Evolutionary conservation across 1,139 yeast species (phyloP).

Genomic region (Saccharomycopsis hybrid): DNA sequence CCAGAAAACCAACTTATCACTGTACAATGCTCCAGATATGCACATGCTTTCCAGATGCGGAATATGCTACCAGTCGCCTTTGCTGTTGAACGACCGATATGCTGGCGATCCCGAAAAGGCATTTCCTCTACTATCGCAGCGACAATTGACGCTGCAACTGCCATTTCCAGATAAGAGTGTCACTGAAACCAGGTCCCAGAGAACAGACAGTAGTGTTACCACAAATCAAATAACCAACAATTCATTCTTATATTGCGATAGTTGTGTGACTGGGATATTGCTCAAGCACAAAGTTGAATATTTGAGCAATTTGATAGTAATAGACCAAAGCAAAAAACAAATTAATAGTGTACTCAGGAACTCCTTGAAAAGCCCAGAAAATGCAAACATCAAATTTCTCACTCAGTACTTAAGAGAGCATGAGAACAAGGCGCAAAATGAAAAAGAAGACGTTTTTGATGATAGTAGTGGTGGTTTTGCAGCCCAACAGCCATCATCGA

Average conservation of each 20-base stretch:
- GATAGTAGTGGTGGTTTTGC: neutral
- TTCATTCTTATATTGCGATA: constrained; percentile 7
- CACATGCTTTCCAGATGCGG: constrained; percentile 4
- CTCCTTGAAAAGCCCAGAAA: constrained; percentile 12
- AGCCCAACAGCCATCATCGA: no score
- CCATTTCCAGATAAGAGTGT: no score
- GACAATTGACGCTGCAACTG: neutral
- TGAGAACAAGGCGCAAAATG: neutral
- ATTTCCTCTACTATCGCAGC: neutral
- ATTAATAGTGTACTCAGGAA: constrained; percentile 5
- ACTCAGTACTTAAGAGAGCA: neutral
- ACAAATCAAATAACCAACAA: neutral
- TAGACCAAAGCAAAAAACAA: constrained; percentile 3
- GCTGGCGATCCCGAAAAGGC: neutral
- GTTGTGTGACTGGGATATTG: constrained; percentile 5
- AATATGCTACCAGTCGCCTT: constrained; percentile 10
- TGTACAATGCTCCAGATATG: no score
- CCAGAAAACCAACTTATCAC: no score
- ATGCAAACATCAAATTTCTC: constrained; percentile 10
- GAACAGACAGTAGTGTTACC: neutral
- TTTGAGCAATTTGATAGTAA: neutral
- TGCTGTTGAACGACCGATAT: constrained; percentile 4
- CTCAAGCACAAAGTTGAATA: constrained; percentile 2
- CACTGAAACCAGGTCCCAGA: neutral
- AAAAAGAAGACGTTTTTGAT: neutral